phyloP scores from a whole-genome alignment of 2,329 filamentous ascomycete species.

The Scytalidium lignicola region DNA sequence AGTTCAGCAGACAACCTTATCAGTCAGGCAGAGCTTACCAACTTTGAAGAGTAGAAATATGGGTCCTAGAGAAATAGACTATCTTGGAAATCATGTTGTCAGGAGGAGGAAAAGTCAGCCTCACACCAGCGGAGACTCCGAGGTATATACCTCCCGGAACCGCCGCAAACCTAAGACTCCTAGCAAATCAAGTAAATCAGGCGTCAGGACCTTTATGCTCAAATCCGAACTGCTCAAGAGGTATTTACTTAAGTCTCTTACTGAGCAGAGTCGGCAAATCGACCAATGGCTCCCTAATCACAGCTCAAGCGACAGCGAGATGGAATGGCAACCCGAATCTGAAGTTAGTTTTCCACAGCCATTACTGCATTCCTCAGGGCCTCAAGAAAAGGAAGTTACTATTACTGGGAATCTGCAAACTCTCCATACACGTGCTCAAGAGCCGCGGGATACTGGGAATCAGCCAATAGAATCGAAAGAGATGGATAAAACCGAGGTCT shows the following conservation, averaged over 20 bases:
- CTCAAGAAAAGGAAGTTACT: no score
- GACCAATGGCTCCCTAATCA: slow-evolving; percentile 18
- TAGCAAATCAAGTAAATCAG: background rate
- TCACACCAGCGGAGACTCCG: background rate
- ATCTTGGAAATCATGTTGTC: background rate
- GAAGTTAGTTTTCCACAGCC: slow-evolving; percentile 11
- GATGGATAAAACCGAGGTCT: no score
- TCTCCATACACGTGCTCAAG: no score
- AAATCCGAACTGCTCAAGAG: slow-evolving; percentile 9
- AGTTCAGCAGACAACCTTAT: no score
- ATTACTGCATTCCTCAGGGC: no score
- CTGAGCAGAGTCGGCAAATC: slow-evolving; percentile 6
- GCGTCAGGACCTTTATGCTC: background rate
- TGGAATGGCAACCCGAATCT: slow-evolving; percentile 20
- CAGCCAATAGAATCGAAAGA: no score
- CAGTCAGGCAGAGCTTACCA: background rate
- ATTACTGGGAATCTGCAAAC: no score
- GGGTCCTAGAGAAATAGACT: background rate
- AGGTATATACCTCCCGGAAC: background rate
- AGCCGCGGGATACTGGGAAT: no score
- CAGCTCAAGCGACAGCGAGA: slow-evolving; percentile 11
- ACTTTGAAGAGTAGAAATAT: background rate
- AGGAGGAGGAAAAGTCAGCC: background rate
- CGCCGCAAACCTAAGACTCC: background rate
- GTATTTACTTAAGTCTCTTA: slow-evolving; percentile 4